These are phyloP conservation scores for Candida ipomoeae DNA, from an alignment of 805 yeast genomes.

Conservation along the genomic window DNA sequence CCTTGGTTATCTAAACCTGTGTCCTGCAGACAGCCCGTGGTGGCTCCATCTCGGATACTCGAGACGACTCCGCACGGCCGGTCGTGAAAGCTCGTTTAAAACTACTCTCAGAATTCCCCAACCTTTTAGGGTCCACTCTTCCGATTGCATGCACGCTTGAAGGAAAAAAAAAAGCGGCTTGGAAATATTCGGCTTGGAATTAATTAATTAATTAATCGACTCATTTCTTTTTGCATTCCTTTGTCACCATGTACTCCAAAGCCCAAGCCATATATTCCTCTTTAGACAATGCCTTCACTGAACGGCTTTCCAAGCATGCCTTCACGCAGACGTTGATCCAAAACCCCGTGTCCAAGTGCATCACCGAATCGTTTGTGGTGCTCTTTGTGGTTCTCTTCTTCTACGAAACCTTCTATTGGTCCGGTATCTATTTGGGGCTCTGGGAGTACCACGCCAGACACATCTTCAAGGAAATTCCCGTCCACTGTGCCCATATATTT, in stretches of 20 bases:
- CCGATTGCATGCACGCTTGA: background rate
- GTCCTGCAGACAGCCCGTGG: background rate
- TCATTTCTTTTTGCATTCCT: background rate
- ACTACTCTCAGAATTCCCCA: background rate
- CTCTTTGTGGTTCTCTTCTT: slow-evolving; percentile 18
- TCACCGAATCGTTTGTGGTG: slow-evolving; percentile 15
- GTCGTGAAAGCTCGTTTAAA: background rate
- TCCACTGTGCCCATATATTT: slow-evolving; percentile 73
- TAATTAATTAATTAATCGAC: background rate
- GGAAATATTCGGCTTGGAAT: background rate
- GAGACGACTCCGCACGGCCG: background rate
- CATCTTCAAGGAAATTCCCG: slow-evolving; percentile 66
- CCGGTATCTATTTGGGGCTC: slow-evolving; percentile 37
- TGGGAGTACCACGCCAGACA: slow-evolving; percentile 57
- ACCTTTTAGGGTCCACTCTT: background rate
- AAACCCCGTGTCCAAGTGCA: slow-evolving; percentile 14
- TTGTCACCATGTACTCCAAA: background rate
- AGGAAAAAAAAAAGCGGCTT: background rate
- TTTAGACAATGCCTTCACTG: slow-evolving; percentile 12
- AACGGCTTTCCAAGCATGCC: slow-evolving; percentile 6
- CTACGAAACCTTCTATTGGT: slow-evolving; percentile 41
- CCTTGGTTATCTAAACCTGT: background rate
- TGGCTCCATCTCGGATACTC: background rate
- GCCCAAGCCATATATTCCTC: background rate
- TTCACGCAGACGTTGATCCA: slow-evolving; percentile 16